Evolutionary conservation across 139 green algal genomes (phyloP), one percentile per base, ranked within the genome.

Genomic region (Pleodorina starrii): DNA sequence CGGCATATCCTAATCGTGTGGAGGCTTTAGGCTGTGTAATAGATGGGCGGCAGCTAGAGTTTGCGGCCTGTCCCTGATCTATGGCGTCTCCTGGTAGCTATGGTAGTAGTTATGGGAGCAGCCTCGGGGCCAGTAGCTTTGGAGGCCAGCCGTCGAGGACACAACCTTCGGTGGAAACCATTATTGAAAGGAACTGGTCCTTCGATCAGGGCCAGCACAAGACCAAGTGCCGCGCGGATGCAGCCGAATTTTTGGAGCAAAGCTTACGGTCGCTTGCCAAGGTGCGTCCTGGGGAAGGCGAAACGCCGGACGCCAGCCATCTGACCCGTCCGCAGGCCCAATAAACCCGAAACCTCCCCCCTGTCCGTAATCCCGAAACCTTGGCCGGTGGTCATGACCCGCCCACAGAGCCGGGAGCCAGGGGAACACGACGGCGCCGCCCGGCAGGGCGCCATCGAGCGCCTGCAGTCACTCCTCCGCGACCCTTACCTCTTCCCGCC

Each of bases 1-100:
- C n/a, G n/a, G n/a, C n/a, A n/a, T n/a, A n/a, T n/a, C n/a, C n/a
- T n/a, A n/a, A n/a, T n/a, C n/a, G n/a, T n/a, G n/a, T n/a, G n/a
- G n/a, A n/a, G n/a, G n/a, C n/a, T n/a, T n/a, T n/a, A n/a, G n/a
- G n/a, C n/a, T n/a, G n/a, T n/a, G n/a, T n/a, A n/a, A n/a, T n/a
- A n/a, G n/a, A 57, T 57, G 48, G 48, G 48, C 48, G n/a, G 48
- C 48, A 57, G 10, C 48, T 57, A 57, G 48, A 36, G 2, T 73
- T 1, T 73, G 63, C 63, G 32, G 63, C 63, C n/a, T 6, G 27
- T 19, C 48, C 48, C 48, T 57, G n/a, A 11, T 73, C 63, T 73
- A 83, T 83, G 75, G 29, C 75, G 12, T 83, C 75, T 43, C 75
- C 75, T 44, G 75, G 75, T 9, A 83, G 29, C 29, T 68, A 83